Base-by-base conservation (phyloP, 441 rosid species). In the Arabidopsis hybrid region DNA sequence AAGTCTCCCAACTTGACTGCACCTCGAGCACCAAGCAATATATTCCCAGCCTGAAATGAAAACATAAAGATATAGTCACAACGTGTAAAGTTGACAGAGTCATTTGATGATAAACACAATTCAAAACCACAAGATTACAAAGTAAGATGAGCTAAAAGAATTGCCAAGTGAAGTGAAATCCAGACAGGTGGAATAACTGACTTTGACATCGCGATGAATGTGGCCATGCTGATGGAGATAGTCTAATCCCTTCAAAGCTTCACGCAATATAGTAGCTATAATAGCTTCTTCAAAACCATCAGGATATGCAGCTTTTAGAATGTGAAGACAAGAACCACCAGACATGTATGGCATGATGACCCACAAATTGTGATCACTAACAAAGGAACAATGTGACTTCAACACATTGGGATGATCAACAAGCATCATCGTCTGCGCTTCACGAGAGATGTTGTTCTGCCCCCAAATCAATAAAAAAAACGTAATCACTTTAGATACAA, bases 151-250 rank as follows among this genome's bases (percentile, higher is more conserved):
- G 26, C 39, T n/a, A 26, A 45, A 50, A 38, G 26, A 52, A 63
- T 14, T 52, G 39, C 18, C 10, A 57, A 73, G 6, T 43, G 51
- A 49, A 49, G 9, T 2, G 29, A 14, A 17, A 51, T 50, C 11
- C 29, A 52, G 66, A 60, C 26, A 21, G 26, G 7, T 66, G 45
- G 26, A 45, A 52, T 45, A 6, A 82, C 89, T 69, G 72, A 91
- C 99, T 81, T 95, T 95, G 76, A 95, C 97, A 84, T 95, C 99
- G 17, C 99, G 91, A 79, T 95, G 99, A 55, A 95, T 95, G 80
- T 89, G 98, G 6, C 99, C 99, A 79, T 95, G 99, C 62, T 92
- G 97, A 80, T 95, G 99, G 68, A 95, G 99, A 83, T 92, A 95
- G 67, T 95, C 98, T 72, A 95, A 83, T 5, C 97, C 99, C 76